Conservation (phyloP, 768 basidiomycete species). For the Tylopilus subfusipes region DNA sequence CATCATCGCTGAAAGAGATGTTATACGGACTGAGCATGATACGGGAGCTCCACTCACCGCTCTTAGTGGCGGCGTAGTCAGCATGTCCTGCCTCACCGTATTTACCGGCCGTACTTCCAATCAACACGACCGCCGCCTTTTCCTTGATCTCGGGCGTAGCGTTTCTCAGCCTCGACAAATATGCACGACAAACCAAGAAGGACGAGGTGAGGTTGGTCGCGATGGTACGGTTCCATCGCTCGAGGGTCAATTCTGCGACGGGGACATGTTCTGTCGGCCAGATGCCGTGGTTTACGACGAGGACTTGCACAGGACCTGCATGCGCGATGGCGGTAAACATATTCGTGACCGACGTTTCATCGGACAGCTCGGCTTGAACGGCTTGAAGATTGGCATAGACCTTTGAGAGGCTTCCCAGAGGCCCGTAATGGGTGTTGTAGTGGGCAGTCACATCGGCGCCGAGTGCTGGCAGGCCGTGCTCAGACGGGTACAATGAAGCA, state of each 20-base stretch:
- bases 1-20: conserved; percentile 52
- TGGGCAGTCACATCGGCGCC: conserved; percentile 72
- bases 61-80: conserved; percentile 67
- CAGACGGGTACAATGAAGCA: neutral
- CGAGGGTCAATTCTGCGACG: conserved; percentile 55
- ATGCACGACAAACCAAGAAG: conserved; percentile 67
- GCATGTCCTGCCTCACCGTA: conserved; percentile 67
- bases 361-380: conserved; percentile 56
- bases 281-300: conserved; percentile 61
- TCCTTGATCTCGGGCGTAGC: conserved; percentile 43
- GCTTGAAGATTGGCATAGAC: conserved; percentile 34
- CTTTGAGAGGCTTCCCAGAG: conserved; percentile 40
- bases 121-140: conserved; percentile 57
- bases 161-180: conserved; percentile 42
- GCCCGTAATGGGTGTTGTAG: conserved; percentile 51
- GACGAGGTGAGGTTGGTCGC: conserved; percentile 61
- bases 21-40: neutral
- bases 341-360: conserved; percentile 48
- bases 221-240: conserved; percentile 61
- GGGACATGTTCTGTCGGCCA: conserved; percentile 45
- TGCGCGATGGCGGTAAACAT: conserved; percentile 45
- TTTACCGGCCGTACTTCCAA: conserved; percentile 72
- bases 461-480: conserved; percentile 43
- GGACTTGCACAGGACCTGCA: conserved; percentile 50
- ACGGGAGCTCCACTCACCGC: conserved; percentile 40